Evolutionary conservation across 768 basidiomycete genomes (phyloP), one percentile per base, ranked within the genome.

Genomic region (Rubroboletus satanas): DNA sequence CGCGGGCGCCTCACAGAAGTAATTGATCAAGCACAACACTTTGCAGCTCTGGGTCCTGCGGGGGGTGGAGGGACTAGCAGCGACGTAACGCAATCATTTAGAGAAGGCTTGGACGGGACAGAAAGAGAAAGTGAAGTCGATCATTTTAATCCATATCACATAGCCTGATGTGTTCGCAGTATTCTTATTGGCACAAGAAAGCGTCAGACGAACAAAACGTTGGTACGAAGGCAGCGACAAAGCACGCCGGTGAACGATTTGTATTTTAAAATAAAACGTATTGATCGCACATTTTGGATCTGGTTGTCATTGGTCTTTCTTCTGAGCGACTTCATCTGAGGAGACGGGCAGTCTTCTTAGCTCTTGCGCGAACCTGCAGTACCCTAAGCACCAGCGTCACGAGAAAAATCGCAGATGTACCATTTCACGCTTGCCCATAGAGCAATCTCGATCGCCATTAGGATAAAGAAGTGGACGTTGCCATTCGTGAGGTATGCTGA

Each of bases 91-190:
- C 86, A 88, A 59, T 74, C 81, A 12, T 98, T 98, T 65, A 77
- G 92, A 60, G 94, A 96, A 69, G 95, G 94, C 1, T 80, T 98
- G 56, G 94, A 98, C 52, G 84, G 82, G n/a, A 91, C 90, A 14
- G 94, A 98, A 68, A 81, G 95, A 59, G 93, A 96, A 76, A 62
- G 94, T 96, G 67, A 78, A 85, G 77, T n/a, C 48, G 35, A 44
- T 33, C 21, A 45, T 21, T 49, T 52, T 15, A 12, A 47, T 52
- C 23, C n/a, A 38, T 31, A 32, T 12, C 26, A 31, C 21, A 45
- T 39, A 28, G 44, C 31, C 53, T 61, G 60, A 59, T 60, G 39
- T 23, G 29, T 43, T 32, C 31, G 17, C 56, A 97, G 94, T 97
- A 54, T 97, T 96, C 70, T 74, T 82, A 11, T 73, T 92, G 58